Conservation (phyloP, 2,329 filamentous ascomycete genomes). For the Akanthomyces uredinophilus region DNA sequence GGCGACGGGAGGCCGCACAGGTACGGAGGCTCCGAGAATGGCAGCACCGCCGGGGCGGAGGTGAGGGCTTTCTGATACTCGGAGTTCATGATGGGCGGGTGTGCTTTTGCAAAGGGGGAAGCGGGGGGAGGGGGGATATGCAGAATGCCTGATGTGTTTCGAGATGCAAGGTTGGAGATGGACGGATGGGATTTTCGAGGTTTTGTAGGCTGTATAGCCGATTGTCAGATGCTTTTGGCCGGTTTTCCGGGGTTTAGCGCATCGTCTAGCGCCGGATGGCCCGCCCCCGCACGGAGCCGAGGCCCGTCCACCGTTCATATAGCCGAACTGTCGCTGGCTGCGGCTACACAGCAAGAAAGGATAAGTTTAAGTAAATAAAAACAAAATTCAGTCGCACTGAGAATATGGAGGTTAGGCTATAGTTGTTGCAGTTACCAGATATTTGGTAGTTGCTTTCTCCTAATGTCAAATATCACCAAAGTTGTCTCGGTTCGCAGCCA, state of each 20-base stretch:
- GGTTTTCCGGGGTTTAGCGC: constrained; percentile 1
- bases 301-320: constrained; percentile 7
- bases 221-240: constrained; percentile 1
- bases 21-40: constrained; percentile 69
- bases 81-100: constrained; percentile 6
- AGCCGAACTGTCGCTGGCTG: not conserved
- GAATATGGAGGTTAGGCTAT: not conserved
- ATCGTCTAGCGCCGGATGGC: not conserved
- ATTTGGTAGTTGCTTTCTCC: no score
- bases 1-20: constrained; percentile 63
- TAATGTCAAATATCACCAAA: no score
- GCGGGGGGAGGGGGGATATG: no score
- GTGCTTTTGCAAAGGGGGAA: no score
- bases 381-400: not conserved
- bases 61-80: constrained; percentile 12
- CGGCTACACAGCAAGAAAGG: not conserved
- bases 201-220: not conserved
- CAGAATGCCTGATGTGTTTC: not conserved
- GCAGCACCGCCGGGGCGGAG: constrained; percentile 26
- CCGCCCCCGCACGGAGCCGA: constrained; percentile 9
- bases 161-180: not conserved
- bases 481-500: no score
- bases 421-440: no score
- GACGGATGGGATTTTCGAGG: not conserved
- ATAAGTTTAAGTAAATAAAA: not conserved